A percentile compares a stretch with the other conserved stretches of the same genome.
Conservation (phyloP, 768 basidiomycete species). For the Mycena galopus region DNA sequence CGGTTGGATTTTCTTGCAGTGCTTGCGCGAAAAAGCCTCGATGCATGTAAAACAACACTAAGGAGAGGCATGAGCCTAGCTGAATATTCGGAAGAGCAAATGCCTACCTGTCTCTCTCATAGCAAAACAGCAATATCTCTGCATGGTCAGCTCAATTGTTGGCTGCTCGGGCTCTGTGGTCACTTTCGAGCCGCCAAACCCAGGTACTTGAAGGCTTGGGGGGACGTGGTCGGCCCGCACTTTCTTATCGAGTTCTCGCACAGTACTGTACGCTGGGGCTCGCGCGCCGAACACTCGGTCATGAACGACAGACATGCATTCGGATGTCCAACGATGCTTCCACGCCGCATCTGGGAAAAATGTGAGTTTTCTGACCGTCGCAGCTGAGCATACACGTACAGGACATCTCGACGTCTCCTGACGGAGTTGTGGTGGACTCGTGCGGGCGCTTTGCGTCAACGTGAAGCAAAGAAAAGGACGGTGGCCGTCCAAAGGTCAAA, state of each 20-base stretch:
- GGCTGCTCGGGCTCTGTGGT: conserved; percentile 58
- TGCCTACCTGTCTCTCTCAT: conserved; percentile 76
- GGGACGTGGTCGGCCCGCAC: conserved; percentile 75
- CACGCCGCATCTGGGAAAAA: conserved; percentile 66
- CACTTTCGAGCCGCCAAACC: conserved; percentile 66
- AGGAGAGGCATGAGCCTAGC: conserved; percentile 1
- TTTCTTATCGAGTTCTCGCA: conserved; percentile 76
- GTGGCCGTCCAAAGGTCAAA: conserved; percentile 78
- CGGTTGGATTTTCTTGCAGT: conserved; percentile 69
- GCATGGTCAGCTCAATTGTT: conserved; percentile 72
- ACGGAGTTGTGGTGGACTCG: conserved; percentile 56
- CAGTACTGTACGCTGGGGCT: conserved; percentile 69
- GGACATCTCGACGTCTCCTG: conserved; percentile 70
- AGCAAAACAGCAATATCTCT: conserved; percentile 74
- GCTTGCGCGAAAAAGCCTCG: conserved; percentile 82
- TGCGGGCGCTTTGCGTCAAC: conserved; percentile 68
- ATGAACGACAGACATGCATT: conserved; percentile 74
- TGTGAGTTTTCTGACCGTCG: conserved; percentile 15
- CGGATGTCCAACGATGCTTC: conserved; percentile 76
- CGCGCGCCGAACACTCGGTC: conserved; percentile 78
- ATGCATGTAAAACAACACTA: conserved; percentile 81
- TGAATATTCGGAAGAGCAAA: conserved; percentile 3
- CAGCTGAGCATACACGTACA: conserved; percentile 64
- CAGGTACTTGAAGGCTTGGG: conserved; percentile 73
- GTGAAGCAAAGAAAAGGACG: conserved; percentile 70